These are phyloP conservation scores for Anthostomella pinea DNA, from an alignment of 2,329 filamentous ascomycete species.

Conservation along the genomic window DNA sequence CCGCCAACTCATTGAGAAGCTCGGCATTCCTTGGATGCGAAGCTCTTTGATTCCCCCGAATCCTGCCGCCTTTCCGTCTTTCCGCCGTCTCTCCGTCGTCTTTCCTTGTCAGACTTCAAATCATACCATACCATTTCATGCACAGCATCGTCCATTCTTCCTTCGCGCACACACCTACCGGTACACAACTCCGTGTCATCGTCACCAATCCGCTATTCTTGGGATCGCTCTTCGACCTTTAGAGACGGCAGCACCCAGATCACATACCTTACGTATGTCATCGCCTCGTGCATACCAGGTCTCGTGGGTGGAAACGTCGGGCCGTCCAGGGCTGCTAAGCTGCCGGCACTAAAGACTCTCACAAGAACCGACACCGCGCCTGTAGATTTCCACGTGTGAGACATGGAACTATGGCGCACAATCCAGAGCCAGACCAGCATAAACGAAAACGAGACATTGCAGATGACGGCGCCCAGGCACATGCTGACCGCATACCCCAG, in stretches of 20 bases:
- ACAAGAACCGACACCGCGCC: constrained; percentile 12
- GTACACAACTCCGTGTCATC: too few species aligned
- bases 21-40: too few species aligned
- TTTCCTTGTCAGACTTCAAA: too few species aligned
- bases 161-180: too few species aligned
- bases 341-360: constrained; percentile 19
- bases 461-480: constrained; percentile 42
- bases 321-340: constrained; percentile 20
- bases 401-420: constrained; percentile 40
- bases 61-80: too few species aligned
- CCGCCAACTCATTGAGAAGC: too few species aligned
- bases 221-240: too few species aligned
- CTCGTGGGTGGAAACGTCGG: constrained; percentile 23
- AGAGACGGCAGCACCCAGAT: constrained; percentile 13
- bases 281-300: constrained; percentile 14
- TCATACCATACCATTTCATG: too few species aligned
- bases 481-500: constrained; percentile 41
- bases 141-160: too few species aligned
- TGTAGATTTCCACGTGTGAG: constrained; percentile 20
- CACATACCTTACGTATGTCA: constrained; percentile 17
- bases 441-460: constrained; percentile 47
- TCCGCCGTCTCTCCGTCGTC: too few species aligned
- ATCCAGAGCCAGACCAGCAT: constrained; percentile 39
- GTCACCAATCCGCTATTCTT: too few species aligned
- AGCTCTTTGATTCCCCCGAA: too few species aligned